Evolutionary conservation across 129 eudicot species (phyloP).

Genomic region (Oenanthe sinensis): DNA sequence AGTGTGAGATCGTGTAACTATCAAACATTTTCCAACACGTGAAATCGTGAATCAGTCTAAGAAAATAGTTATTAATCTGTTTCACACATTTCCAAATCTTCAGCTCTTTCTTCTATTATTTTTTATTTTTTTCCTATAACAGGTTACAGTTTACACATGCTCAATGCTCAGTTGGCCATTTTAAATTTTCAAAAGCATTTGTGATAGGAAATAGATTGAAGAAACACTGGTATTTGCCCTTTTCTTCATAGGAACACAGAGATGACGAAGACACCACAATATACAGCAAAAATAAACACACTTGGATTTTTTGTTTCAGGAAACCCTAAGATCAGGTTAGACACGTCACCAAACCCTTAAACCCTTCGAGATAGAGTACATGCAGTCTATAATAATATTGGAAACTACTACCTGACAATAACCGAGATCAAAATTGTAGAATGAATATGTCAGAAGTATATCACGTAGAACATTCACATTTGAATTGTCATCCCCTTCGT

Average conservation of each 20-base stretch:
- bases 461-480: constrained; percentile 70
- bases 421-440: constrained; percentile 97
- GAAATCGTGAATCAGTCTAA: background rate
- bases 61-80: background rate
- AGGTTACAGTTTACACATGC: background rate
- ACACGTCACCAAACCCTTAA: background rate
- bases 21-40: background rate
- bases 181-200: background rate
- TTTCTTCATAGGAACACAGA: background rate
- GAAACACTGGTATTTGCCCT: background rate
- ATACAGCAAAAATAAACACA: background rate
- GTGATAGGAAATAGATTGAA: background rate
- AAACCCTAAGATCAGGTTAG: background rate
- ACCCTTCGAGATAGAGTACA: background rate
- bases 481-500: constrained; percentile 93
- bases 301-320: background rate
- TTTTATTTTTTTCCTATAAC: background rate
- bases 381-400: background rate
- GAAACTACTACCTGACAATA: constrained; percentile 74
- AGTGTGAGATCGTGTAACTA: background rate
- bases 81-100: background rate
- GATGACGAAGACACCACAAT: background rate
- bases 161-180: background rate
- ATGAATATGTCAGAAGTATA: constrained; percentile 82
- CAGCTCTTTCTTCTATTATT: background rate